These are phyloP conservation scores for Vitellaria paradoxa DNA, from an alignment of 179 eudicot species.

Conservation along the genomic window DNA sequence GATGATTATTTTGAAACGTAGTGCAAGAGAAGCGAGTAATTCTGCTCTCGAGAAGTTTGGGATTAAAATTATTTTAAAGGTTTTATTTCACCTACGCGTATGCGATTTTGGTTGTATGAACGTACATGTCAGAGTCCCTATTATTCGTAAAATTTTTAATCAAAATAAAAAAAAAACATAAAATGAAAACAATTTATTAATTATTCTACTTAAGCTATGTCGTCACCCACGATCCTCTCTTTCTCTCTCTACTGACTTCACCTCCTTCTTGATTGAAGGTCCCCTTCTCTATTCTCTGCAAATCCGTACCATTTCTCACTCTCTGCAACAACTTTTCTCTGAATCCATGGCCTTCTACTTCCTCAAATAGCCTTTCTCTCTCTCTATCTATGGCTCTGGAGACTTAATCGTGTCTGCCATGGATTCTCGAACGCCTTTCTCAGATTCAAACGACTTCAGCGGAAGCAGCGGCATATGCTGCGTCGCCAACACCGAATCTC, in stretches of 20 bases:
- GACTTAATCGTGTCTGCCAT: too few relatives aligned
- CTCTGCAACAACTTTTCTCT: background rate
- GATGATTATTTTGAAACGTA: too few relatives aligned
- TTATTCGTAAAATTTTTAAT: too few relatives aligned
- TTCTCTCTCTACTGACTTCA: slow-evolving; percentile 8
- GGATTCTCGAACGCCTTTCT: slow-evolving; percentile 30
- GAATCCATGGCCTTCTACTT: background rate
- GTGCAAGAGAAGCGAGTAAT: too few relatives aligned
- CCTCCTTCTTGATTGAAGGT: background rate
- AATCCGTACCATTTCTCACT: background rate
- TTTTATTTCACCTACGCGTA: too few relatives aligned
- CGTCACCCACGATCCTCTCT: background rate
- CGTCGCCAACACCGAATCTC: slow-evolving; percentile 27
- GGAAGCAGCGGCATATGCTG: slow-evolving; percentile 48
- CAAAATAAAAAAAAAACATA: too few relatives aligned
- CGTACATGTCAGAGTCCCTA: too few relatives aligned
- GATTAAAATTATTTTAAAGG: too few relatives aligned
- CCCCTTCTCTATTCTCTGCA: background rate
- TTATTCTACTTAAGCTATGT: background rate
- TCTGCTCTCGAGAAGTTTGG: too few relatives aligned
- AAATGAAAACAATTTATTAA: too few relatives aligned
- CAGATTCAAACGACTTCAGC: slow-evolving; percentile 66
- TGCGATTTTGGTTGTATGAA: too few relatives aligned
- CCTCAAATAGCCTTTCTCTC: background rate
- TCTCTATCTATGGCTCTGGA: too few relatives aligned